Base-by-base conservation (phyloP, 1,284 basidiomycete species). In the Meripilus lineatus region DNA sequence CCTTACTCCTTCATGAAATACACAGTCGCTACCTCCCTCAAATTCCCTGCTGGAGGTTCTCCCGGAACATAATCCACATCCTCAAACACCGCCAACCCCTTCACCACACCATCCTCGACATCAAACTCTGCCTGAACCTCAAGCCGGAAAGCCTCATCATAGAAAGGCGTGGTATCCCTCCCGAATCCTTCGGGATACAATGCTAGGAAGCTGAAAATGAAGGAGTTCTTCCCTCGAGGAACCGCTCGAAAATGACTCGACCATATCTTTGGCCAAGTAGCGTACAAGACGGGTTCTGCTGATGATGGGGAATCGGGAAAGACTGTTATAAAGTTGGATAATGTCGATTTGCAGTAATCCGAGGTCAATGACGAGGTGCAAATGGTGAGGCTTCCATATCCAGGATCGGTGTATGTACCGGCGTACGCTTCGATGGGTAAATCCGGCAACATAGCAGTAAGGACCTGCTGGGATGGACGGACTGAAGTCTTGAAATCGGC, bases 281-380 rank as follows among this genome's bases (percentile, higher is more conserved):
- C 28, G n/a, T 30, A 30, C 28, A 30, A n/a, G n/a, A n/a, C n/a
- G n/a, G n/a, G n/a, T n/a, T n/a, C n/a, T 10, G 28, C 34, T 14
- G 28, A 10, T 30, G 28, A 30, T 30, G 28, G 28, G 50, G 46
- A 20, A 46, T 36, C 35, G 47, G 38, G 15, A 33, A 51, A 23
- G 32, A 52, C 38, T 11, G 46, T 34, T 18, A 37, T 20, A 42
- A 55, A 58, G 18, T 45, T 46, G 26, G 48, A 32, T 2, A 59
- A 51, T 1, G 36, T 11, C 45, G 30, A 23, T n/a, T n/a, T n/a
- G n/a, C n/a, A n/a, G 37, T 44, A n/a, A n/a, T n/a, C n/a, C n/a
- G n/a, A n/a, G n/a, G n/a, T n/a, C n/a, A n/a, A n/a, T n/a, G n/a
- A n/a, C n/a, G n/a, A n/a, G n/a, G n/a, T n/a, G n/a, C n/a, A n/a